These are phyloP conservation scores for Trebouxia sp. DNA, from an alignment of 139 green algal genomes.

Conservation along the genomic window DNA sequence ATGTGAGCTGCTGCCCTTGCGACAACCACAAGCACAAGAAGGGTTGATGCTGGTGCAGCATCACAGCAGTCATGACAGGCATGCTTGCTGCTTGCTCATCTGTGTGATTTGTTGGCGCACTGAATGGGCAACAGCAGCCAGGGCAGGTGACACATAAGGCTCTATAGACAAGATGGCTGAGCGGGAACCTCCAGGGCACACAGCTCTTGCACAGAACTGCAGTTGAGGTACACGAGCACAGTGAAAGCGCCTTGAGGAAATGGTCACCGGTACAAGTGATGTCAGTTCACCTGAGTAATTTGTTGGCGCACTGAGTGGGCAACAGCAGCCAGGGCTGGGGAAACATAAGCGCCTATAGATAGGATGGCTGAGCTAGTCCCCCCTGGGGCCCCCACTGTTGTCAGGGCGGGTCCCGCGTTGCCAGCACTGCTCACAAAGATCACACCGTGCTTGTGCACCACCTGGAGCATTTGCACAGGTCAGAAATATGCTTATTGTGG, in stretches of 20 bases:
- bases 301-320: slow-evolving; percentile 66
- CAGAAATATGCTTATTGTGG: not conserved
- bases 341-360: slow-evolving; percentile 85
- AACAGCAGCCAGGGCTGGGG: slow-evolving; percentile 71
- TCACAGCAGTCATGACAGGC: not conserved
- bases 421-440: slow-evolving; percentile 83
- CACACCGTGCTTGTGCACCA: slow-evolving; percentile 82
- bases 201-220: too few species aligned
- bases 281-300: slow-evolving; percentile 18
- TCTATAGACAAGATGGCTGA: slow-evolving; percentile 76
- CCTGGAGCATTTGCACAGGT: not conserved
- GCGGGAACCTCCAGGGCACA: slow-evolving; percentile 69
- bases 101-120: slow-evolving; percentile 37
- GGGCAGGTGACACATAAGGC: slow-evolving; percentile 79
- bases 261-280: slow-evolving; percentile 51
- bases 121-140: slow-evolving; percentile 80
- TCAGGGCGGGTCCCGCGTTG: slow-evolving; percentile 86
- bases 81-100: not conserved
- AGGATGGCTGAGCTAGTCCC: slow-evolving; percentile 77
- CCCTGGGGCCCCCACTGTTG: slow-evolving; percentile 83
- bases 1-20: slow-evolving; percentile 76
- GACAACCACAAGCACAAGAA: not conserved
- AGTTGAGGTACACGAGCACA: too few species aligned
- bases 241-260: too few species aligned
- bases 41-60: not conserved